Conservation (phyloP, 2,329 filamentous ascomycete species). For the Penicillium hesseltinei region DNA sequence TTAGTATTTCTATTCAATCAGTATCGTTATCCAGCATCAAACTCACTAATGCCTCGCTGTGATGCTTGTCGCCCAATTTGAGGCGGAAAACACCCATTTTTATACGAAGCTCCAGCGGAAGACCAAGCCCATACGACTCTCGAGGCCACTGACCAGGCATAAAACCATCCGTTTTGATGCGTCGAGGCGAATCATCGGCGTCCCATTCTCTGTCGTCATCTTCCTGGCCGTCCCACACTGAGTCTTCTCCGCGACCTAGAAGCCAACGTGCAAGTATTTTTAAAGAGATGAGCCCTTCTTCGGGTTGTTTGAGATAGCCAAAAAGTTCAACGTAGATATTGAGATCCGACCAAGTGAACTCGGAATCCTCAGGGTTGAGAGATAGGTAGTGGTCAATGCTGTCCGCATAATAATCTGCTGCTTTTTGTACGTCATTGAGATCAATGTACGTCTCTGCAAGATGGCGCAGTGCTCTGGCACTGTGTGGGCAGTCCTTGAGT, state of each 20-base stretch:
- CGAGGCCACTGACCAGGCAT: slow-evolving; percentile 52
- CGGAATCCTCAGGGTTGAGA: slow-evolving; percentile 44
- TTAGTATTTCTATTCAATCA: slow-evolving; percentile 12
- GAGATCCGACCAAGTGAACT: slow-evolving; percentile 74
- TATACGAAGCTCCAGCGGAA: slow-evolving; percentile 78
- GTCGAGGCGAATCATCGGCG: slow-evolving; percentile 64
- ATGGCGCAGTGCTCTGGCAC: slow-evolving; percentile 54
- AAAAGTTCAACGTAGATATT: slow-evolving; percentile 83
- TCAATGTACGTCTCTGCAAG: slow-evolving; percentile 59
- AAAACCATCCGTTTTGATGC: slow-evolving; percentile 62
- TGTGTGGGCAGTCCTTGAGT: slow-evolving; percentile 53
- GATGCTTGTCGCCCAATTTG: slow-evolving; percentile 59
- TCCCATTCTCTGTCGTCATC: slow-evolving; percentile 91
- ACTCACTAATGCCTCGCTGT: slow-evolving; percentile 71
- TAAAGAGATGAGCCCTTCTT: slow-evolving; percentile 65
- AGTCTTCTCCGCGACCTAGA: slow-evolving; percentile 69
- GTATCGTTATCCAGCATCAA: not conserved
- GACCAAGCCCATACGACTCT: slow-evolving; percentile 65
- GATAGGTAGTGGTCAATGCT: slow-evolving; percentile 52
- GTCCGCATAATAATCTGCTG: slow-evolving; percentile 52
- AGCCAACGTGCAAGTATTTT: slow-evolving; percentile 78
- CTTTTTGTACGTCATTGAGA: slow-evolving; percentile 48
- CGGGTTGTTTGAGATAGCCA: slow-evolving; percentile 61
- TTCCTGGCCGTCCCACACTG: slow-evolving; percentile 70
- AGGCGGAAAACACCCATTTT: slow-evolving; percentile 84